Evolutionary conservation across 371 early-diverging fungal genomes (phyloP).

Genomic region (Lichtheimia hyalospora): DNA sequence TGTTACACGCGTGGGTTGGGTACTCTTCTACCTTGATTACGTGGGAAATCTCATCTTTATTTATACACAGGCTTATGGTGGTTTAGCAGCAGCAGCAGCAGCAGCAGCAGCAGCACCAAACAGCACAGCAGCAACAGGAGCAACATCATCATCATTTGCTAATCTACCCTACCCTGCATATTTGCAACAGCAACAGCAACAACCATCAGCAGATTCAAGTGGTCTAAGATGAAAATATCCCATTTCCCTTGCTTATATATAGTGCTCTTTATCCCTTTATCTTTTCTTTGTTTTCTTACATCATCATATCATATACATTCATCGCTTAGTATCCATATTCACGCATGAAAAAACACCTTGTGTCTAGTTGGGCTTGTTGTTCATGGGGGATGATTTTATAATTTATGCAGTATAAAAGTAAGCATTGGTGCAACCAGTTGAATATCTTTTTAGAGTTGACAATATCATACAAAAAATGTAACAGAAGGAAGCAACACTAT

Average conservation of each 20-base stretch:
- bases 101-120: neutral
- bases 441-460: too few species aligned
- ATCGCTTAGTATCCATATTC: too few species aligned
- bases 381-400: too few species aligned
- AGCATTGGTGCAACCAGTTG: too few species aligned
- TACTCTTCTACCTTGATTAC: neutral
- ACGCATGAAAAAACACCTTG: too few species aligned
- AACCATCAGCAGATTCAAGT: slow-evolving; percentile 4
- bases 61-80: slow-evolving; percentile 5
- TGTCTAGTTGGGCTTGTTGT: neutral
- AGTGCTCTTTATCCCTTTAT: neutral
- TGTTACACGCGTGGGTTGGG: neutral
- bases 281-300: neutral
- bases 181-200: slow-evolving; percentile 4
- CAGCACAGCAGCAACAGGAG: neutral
- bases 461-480: too few species aligned
- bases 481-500: too few species aligned
- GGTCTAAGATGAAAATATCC: slow-evolving; percentile 5
- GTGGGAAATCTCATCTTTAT: neutral
- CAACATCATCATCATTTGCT: slow-evolving; percentile 3
- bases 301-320: too few species aligned
- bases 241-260: neutral
- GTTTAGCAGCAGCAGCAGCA: slow-evolving; percentile 2
- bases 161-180: slow-evolving; percentile 2
- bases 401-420: too few species aligned